Base-by-base conservation (phyloP, 2,329 filamentous ascomycete genomes). In the Ophiostoma himal-ulmi region DNA sequence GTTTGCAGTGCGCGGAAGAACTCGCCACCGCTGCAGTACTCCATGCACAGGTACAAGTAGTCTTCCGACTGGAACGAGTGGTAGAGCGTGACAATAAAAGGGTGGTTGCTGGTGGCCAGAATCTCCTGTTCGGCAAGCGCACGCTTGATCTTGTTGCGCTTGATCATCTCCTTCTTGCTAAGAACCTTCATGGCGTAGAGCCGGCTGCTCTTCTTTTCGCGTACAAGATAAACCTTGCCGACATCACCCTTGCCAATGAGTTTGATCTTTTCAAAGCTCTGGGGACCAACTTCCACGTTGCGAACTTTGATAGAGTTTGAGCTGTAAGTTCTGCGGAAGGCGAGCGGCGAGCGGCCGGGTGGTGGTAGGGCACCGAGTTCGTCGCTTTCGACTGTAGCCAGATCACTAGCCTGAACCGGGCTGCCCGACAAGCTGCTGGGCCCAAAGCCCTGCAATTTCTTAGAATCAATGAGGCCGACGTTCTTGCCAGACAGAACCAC, bases 101-200 rank as follows among this genome's bases (percentile, higher is more conserved):
- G 95, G 77, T 99, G 95, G 76, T 99, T 99, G 84, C 94, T 98
- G 60, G 95, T 99, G 10, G 95, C 95, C 69, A 99, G 84, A 74
- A 99, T 99, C 80, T 99, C 95, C 79, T 98, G 95, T 81, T 99
- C 95, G 52, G 95, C 95, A 75, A 99, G 85, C 17, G 95, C 95
- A 78, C 95, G 89, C 86, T 99, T 99, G 83, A 99, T 99, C 86
- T 99, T 99, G 85, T 99, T 99, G 71, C 95, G 91, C 84, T 99
- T 99, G 81, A 99, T 99, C 95, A 99, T 99, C 81, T 99, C 95
- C 84, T 98, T 97, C 82, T 99, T 99, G 85, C 94, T 98, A 80
- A 99, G 79, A 6, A 99, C 44, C 82, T 99, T 99, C 95, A 99
- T 99, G 70, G 95, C 95, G 81, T 98, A 99, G 68, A 99, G 82